Evolutionary conservation across 805 yeast species (phyloP).

Genomic region (Myxozyma kluyveri): DNA sequence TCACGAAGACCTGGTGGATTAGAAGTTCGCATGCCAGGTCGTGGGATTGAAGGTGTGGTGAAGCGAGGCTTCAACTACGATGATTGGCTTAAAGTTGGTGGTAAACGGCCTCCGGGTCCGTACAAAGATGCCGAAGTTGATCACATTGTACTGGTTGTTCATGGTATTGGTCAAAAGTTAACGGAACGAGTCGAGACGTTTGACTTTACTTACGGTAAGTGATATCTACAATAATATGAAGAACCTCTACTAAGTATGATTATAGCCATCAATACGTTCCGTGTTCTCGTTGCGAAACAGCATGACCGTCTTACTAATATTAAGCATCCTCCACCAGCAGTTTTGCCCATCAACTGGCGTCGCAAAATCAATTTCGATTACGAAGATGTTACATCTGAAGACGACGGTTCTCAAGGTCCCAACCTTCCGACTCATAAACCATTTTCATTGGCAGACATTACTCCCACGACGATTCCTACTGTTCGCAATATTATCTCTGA

Average conservation of each 20-base stretch:
- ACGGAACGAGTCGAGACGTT: conserved; percentile 77
- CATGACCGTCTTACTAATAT: conserved; percentile 23
- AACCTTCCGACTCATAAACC: conserved; percentile 14
- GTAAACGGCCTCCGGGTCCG: conserved; percentile 12
- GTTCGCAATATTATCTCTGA: conserved; percentile 78
- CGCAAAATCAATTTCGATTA: conserved; percentile 50
- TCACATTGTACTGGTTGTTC: conserved; percentile 76
- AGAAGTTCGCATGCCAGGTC: conserved; percentile 16
- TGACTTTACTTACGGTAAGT: conserved; percentile 70
- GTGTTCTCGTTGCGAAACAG: conserved; percentile 37
- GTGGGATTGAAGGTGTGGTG: conserved; percentile 25
- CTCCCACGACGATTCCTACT: conserved; percentile 73
- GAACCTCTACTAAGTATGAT: not conserved
- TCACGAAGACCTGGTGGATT: conserved; percentile 16
- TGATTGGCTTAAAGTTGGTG: conserved; percentile 30
- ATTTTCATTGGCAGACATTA: conserved; percentile 68
- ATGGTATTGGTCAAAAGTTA: conserved; percentile 90
- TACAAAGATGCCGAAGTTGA: conserved; percentile 38
- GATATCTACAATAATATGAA: not conserved
- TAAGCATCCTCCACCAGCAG: conserved; percentile 28
- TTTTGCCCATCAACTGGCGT: conserved; percentile 87
- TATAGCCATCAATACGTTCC: conserved; percentile 40
- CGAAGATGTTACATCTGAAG: conserved; percentile 37
- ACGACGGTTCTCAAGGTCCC: not conserved
- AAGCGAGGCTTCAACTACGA: conserved; percentile 38